Evolutionary conservation across 1,139 yeast genomes (phyloP), one percentile per base, ranked within the genome.

Genomic region (Groenewaldozyma auringiensis): DNA sequence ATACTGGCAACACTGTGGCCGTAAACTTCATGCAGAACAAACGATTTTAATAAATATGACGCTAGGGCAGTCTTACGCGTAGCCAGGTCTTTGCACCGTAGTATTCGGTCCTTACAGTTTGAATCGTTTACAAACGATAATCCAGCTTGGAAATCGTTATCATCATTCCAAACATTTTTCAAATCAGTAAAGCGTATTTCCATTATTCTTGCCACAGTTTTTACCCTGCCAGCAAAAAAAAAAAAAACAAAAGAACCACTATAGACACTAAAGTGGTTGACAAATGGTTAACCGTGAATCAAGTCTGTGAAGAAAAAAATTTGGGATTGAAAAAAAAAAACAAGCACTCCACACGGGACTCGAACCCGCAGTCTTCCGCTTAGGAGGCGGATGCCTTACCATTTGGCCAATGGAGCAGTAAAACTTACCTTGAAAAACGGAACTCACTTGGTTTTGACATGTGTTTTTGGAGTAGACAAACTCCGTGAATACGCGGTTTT

Each of bases 301-400:
- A n/a, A n/a, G n/a, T n/a, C n/a, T n/a, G n/a, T n/a, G n/a, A n/a
- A n/a, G n/a, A n/a, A n/a, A n/a, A n/a, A n/a, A n/a, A n/a, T n/a
- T n/a, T n/a, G n/a, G n/a, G n/a, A n/a, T n/a, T 18, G n/a, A 44
- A 31, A 44, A 48, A 52, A 51, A 52, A 46, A 50, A 51, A 46
- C 39, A 44, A 43, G 49, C 81, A 77, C 82, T 79, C 85, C 81
- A 78, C 84, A 82, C 86, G 89, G 88, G 89, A 82, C 88, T 82
- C 88, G 89, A 82, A 82, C 89, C 88, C 89, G 86, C 87, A 82
- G 82, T 82, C 89, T 81, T 76, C 87, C 83, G 84, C 87, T 82
- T 81, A 82, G 88, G 89, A 82, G 89, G 86, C 87, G 83, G 86
- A 81, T 79, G 89, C 89, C 86, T 82, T 82, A 81, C 89, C 88